Conservation (phyloP, 1,284 basidiomycete genomes). For the Vanrija pseudolonga region DNA sequence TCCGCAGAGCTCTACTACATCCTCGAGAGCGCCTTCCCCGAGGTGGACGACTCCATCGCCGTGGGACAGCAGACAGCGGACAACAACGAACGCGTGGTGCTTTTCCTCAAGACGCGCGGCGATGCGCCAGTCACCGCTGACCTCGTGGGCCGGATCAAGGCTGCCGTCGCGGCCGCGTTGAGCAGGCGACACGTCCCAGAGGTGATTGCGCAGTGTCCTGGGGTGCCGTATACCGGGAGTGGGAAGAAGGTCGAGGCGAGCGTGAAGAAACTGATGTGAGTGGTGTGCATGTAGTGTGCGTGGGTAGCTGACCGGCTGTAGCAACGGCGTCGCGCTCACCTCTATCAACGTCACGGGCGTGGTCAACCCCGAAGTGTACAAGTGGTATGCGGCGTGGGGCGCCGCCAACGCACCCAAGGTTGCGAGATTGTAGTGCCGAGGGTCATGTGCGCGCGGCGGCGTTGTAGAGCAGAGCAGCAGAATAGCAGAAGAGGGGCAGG, state of each 20-base stretch:
- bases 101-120: slow-evolving; percentile 35
- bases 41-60: slow-evolving; percentile 37
- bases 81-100: slow-evolving; percentile 38
- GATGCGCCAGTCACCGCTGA: slow-evolving; percentile 11
- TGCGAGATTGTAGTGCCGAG: slow-evolving; percentile 3
- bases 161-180: slow-evolving; percentile 25
- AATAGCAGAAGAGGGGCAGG: too few relatives aligned
- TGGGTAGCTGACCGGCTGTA: background rate
- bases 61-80: slow-evolving; percentile 32
- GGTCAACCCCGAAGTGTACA: slow-evolving; percentile 13
- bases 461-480: too few relatives aligned
- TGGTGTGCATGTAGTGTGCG: too few relatives aligned
- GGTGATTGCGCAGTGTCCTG: slow-evolving; percentile 29
- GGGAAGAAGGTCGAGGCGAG: slow-evolving; percentile 21
- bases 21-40: slow-evolving; percentile 26
- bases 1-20: slow-evolving; percentile 27
- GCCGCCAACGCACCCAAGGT: slow-evolving; percentile 3
- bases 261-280: slow-evolving; percentile 15
- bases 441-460: too few relatives aligned
- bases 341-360: slow-evolving; percentile 16
- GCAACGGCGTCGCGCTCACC: slow-evolving; percentile 14
- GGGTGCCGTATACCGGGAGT: slow-evolving; percentile 14
- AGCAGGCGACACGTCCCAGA: slow-evolving; percentile 36
- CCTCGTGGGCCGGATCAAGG: slow-evolving; percentile 26
- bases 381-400: slow-evolving; percentile 14